Percentiles rank a stretch among this genome's conserved stretches.
Evolutionary conservation across 1,139 yeast species (phyloP).

Genomic region (Diutina neorugosa): DNA sequence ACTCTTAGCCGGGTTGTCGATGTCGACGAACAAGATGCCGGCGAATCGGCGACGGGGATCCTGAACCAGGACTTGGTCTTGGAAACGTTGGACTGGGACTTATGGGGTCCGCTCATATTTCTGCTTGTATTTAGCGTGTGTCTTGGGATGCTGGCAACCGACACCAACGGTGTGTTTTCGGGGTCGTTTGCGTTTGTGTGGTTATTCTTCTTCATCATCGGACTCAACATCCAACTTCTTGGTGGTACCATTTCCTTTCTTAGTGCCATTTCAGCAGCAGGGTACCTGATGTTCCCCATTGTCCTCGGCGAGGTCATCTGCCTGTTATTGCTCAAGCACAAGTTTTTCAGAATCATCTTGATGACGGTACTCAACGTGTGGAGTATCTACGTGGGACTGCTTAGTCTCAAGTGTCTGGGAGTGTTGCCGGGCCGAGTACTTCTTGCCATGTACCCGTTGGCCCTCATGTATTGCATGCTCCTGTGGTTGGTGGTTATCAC

Average conservation of each 20-base stretch:
- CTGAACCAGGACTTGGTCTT: conserved; percentile 9
- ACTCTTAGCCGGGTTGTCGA: conserved; percentile 19
- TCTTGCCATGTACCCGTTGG: conserved; percentile 73
- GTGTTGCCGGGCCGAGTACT: conserved; percentile 58
- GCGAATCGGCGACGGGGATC: conserved; percentile 11
- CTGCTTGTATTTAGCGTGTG: conserved; percentile 51
- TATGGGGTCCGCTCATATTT: conserved; percentile 83
- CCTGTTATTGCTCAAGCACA: conserved; percentile 38
- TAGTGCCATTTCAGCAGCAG: conserved; percentile 71
- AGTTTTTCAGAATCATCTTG: conserved; percentile 41
- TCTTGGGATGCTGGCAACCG: conserved; percentile 31
- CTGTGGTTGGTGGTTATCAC: conserved; percentile 75
- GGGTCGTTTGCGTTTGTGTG: conserved; percentile 35
- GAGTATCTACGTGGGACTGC: conserved; percentile 62
- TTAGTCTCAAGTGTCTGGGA: conserved; percentile 57
- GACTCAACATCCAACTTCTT: conserved; percentile 59
- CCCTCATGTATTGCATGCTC: conserved; percentile 56
- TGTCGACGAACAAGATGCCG: conserved; percentile 16
- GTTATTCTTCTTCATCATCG: conserved; percentile 49
- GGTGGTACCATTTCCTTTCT: conserved; percentile 66
- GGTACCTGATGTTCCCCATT: conserved; percentile 73
- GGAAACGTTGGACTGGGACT: conserved; percentile 60
- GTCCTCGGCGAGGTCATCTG: conserved; percentile 54
- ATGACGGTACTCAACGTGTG: conserved; percentile 47
- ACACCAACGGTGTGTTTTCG: conserved; percentile 37